Percentiles rank a stretch among this genome's conserved stretches.
Evolutionary conservation across 345 rosid genomes (phyloP).

Genomic region (Limnanthes douglasii): DNA sequence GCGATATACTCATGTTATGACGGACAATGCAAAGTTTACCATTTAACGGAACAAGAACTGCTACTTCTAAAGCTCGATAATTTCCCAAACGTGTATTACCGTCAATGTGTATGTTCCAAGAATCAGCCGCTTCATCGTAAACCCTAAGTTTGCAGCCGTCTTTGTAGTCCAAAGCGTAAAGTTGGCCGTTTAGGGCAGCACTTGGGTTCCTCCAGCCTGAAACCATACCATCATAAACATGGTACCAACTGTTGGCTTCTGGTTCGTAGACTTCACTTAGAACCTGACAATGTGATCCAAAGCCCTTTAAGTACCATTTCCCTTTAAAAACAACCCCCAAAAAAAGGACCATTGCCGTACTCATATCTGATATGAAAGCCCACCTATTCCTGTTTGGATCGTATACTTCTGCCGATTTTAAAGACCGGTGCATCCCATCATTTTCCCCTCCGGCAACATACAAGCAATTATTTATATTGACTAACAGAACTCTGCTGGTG

Average conservation of each 20-base stretch:
- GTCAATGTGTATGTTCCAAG: slow-evolving; percentile 59
- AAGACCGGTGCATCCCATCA: slow-evolving; percentile 45
- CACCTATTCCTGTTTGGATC: slow-evolving; percentile 76
- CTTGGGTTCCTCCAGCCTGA: slow-evolving; percentile 73
- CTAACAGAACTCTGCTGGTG: too few species aligned
- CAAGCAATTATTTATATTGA: slow-evolving; percentile 65
- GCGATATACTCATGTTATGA: slow-evolving; percentile 58
- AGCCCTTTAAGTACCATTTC: slow-evolving; percentile 65
- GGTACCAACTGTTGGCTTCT: slow-evolving; percentile 43
- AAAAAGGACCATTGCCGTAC: slow-evolving; percentile 65
- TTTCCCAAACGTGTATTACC: slow-evolving; percentile 56
- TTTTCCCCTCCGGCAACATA: slow-evolving; percentile 76
- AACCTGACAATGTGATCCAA: slow-evolving; percentile 50
- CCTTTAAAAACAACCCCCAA: slow-evolving; percentile 57
- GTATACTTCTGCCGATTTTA: slow-evolving; percentile 60
- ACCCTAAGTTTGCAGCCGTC: slow-evolving; percentile 66
- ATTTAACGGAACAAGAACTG: slow-evolving; percentile 50
- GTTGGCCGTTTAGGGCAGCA: slow-evolving; percentile 36
- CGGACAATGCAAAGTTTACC: slow-evolving; percentile 56
- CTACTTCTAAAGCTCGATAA: slow-evolving; percentile 54
- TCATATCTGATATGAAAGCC: slow-evolving; percentile 58
- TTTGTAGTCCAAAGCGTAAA: slow-evolving; percentile 60
- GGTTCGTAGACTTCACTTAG: slow-evolving; percentile 55
- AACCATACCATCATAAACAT: slow-evolving; percentile 56
- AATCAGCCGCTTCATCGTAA: slow-evolving; percentile 42